These are phyloP conservation scores for Escovopsis sp. DNA, from an alignment of 2,329 filamentous ascomycete genomes.

Conservation along the genomic window DNA sequence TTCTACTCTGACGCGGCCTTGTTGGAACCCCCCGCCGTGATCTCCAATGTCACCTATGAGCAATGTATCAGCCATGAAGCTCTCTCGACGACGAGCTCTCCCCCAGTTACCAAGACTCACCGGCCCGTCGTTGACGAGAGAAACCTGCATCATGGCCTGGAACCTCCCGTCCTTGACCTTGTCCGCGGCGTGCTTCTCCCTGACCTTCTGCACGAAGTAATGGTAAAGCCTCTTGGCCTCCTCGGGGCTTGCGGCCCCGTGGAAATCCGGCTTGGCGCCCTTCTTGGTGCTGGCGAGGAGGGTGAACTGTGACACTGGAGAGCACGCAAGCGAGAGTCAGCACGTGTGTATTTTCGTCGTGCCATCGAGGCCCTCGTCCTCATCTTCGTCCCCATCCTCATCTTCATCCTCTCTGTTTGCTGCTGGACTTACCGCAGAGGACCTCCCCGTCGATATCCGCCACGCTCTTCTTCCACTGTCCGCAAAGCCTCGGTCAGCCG, in stretches of 20 bases:
- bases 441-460: constrained; percentile 81
- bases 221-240: constrained; percentile 73
- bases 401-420: no score
- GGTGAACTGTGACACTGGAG: constrained; percentile 96
- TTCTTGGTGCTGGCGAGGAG: constrained; percentile 88
- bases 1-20: constrained; percentile 7
- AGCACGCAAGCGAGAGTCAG: no score
- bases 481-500: no score
- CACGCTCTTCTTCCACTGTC: constrained; percentile 91
- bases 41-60: constrained; percentile 12
- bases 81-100: no score
- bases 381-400: no score
- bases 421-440: constrained; percentile 67
- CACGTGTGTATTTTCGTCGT: no score
- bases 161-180: constrained; percentile 91
- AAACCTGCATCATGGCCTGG: constrained; percentile 98
- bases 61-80: no score
- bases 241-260: constrained; percentile 65
- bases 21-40: constrained; percentile 10
- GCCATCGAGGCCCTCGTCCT: no score
- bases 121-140: constrained; percentile 72
- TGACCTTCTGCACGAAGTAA: constrained; percentile 65
- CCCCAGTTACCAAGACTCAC: constrained; percentile 23
- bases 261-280: constrained; percentile 89
- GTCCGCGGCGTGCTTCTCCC: constrained; percentile 53